phyloP scores from a whole-genome alignment of 805 yeast species.

The Kodamaea laetipori region DNA sequence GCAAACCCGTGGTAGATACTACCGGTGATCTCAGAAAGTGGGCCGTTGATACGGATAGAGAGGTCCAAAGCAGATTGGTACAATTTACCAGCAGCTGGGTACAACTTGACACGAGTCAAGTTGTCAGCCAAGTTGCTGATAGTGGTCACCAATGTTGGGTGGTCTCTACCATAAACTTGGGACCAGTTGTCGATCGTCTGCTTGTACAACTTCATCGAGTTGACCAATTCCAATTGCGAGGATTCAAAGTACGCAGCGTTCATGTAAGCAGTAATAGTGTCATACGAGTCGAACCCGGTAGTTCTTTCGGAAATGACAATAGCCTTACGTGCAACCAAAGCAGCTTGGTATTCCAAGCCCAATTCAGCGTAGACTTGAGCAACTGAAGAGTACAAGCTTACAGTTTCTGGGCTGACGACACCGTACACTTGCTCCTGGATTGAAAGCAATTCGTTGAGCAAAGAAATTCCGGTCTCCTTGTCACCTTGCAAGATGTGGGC shows the following conservation, averaged over 20 bases:
- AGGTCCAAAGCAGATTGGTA: conserved; percentile 55
- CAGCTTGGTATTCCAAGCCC: conserved; percentile 59
- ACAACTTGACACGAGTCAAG: conserved; percentile 55
- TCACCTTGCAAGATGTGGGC: conserved; percentile 42
- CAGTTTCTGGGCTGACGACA: conserved; percentile 73
- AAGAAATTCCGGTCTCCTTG: conserved; percentile 57
- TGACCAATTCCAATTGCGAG: conserved; percentile 55
- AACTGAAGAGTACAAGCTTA: conserved; percentile 63
- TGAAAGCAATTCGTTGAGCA: conserved; percentile 68
- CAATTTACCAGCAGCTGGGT: conserved; percentile 51
- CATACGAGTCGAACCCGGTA: conserved; percentile 77
- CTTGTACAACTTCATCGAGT: conserved; percentile 62
- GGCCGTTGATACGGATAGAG: conserved; percentile 56
- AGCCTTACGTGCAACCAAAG: conserved; percentile 66
- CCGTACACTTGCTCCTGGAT: conserved; percentile 86
- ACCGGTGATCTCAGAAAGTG: conserved; percentile 61
- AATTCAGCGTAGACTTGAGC: conserved; percentile 68
- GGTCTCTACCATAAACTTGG: conserved; percentile 59
- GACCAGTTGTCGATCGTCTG: conserved; percentile 63
- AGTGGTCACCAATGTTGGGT: conserved; percentile 70
- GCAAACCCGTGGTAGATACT: conserved; percentile 65
- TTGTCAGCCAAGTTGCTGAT: conserved; percentile 61
- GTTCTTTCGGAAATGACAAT: conserved; percentile 76
- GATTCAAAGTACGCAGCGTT: conserved; percentile 77
- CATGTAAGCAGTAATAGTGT: conserved; percentile 67